Base-by-base conservation (phyloP, 2,329 filamentous ascomycete genomes). In the Blastomyces parvus region DNA sequence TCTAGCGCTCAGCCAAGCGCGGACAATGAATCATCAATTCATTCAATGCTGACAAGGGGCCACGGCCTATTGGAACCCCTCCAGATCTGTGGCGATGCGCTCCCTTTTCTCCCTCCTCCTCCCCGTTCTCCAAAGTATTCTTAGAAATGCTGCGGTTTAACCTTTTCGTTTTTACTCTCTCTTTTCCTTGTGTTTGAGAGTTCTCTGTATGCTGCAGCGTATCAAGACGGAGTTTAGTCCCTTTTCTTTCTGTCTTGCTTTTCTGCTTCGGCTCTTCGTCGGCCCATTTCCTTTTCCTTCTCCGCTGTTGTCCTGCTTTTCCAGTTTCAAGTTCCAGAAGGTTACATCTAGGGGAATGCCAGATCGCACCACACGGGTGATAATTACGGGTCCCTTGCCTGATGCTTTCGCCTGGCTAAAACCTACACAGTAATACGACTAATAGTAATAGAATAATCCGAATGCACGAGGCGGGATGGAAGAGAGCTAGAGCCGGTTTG, bases 1-100 rank as follows among this genome's bases (percentile, higher is more conserved):
- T n/a, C n/a, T 30, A 30, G 27, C 4, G 2, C 25, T 17, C 19
- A n/a, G 25, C 13, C 22, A 46, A 59, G 38, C 57, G 57, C 42
- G 17, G 19, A 59, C 42, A 11, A 59, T 59, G 57, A 59, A 46
- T 59, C 40, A 59, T 46, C 40, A 30, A 46, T 56, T 8, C 5
- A 2, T n/a, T n/a, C n/a, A n/a, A n/a, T 46, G 6, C 6, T 46
- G 42, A 7, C 42, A 40, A 14, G 38, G 38, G 7, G 38, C n/a
- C n/a, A n/a, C n/a, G n/a, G n/a, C n/a, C n/a, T 40, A 14, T 40
- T 14, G 38, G 38, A 40, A 42, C 5, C 14, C 14, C 40, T 42
- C 40, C 14, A 6, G 1, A 19, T 42, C 40, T 1, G 13, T 42
- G 7, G 33, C 40, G 40, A 42, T 19, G 33, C 33, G 33, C 33